These are phyloP conservation scores for sorghum (Sorghum bicolor) DNA, from an alignment of 176 grass and related monocot genomes.

Conservation along the genomic window DNA sequence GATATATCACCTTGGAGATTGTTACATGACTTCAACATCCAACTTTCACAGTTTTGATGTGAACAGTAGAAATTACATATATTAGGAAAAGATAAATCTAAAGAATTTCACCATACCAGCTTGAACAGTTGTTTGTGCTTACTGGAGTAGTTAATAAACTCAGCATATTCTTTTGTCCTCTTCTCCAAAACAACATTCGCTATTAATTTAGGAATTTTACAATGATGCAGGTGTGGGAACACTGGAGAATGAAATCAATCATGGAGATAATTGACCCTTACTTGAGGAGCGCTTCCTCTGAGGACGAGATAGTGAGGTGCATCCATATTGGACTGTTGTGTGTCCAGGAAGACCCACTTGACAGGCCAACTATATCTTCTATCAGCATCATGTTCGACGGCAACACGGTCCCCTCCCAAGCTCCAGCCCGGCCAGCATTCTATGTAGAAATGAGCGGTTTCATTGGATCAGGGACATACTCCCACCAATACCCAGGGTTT, in stretches of 20 bases:
- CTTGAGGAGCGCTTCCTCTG: not conserved
- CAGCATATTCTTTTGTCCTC: no score
- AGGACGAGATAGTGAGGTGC: not conserved
- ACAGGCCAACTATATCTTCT: not conserved
- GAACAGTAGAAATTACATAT: no score
- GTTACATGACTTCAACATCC: not conserved
- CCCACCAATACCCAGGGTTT: not conserved
- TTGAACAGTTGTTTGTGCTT: no score
- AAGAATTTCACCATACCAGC: no score
- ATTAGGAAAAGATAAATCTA: no score
- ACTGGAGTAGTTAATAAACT: no score
- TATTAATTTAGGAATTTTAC: no score
- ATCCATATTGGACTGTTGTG: conserved; percentile 14
- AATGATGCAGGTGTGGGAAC: conserved; percentile 16
- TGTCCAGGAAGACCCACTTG: conserved; percentile 3
- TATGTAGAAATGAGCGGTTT: not conserved
- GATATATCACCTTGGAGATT: no score
- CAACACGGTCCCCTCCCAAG: not conserved
- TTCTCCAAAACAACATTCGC: no score
- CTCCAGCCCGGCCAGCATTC: conserved; percentile 12
- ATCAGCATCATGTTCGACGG: not conserved
- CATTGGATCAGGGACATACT: not conserved
- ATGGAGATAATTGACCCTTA: not conserved
- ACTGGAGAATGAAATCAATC: not conserved
- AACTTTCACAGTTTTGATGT: not conserved